Base-by-base conservation (phyloP, 2,329 filamentous ascomycete species). In the Lecanicillium sp. region DNA sequence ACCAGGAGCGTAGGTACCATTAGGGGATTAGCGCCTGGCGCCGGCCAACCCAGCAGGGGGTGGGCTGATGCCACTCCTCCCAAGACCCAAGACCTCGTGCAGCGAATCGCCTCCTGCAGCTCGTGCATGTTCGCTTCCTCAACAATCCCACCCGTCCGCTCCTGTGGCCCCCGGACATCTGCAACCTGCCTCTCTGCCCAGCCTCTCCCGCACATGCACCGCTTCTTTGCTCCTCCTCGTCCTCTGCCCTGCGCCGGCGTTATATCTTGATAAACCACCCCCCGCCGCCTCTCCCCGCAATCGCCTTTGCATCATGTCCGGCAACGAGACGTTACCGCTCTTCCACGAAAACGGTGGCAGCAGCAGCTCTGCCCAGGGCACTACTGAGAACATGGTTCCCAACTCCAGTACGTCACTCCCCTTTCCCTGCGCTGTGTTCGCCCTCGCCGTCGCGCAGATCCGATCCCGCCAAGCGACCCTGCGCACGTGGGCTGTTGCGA, bases 41-140 rank as follows among this genome's bases (percentile, higher is more conserved):
- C 22, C 22, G 22, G 7, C 22, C 22, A 25, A n/a, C n/a, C n/a
- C n/a, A 6, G 22, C 22, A 25, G 22, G 22, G 22, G 22, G n/a
- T n/a, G n/a, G n/a, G 22, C 22, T 25, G 22, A 25, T 25, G 22
- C 22, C 22, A 25, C 22, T 25, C 22, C n/a, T n/a, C n/a, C n/a
- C n/a, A 14, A 33, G 18, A 32, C 27, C 38, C 30, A 14, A 37
- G 36, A 41, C 33, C 39, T 32, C 31, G 19, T 20, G 3, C 30
- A 41, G 39, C 35, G 34, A 41, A 34, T 37, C 30, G 39, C 28
- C 28, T 30, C 34, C 14, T 30, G 11, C 30, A 33, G 29, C 39
- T 30, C 9, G 34, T 22, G 18, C 39, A 41, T 37, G 39, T 41
- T 37, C 33, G 34, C 32, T 41, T 41, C 30, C 39, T 41, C 39